Base-by-base conservation (phyloP, 2,329 filamentous ascomycete species). In the Cladophialophora yegresii region DNA sequence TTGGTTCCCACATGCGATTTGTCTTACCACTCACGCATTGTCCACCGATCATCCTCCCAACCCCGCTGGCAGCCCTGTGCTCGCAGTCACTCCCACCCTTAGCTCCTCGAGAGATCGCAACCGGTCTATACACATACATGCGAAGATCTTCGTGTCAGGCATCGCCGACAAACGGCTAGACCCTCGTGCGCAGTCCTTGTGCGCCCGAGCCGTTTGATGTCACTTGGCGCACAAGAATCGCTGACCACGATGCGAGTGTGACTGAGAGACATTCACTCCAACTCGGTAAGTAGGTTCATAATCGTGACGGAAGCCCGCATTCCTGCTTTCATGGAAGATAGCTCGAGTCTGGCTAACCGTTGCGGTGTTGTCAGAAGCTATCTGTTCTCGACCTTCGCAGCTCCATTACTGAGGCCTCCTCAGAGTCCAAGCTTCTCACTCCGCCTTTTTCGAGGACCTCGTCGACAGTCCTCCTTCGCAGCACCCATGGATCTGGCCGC, bases 401-500 rank as follows among this genome's bases (percentile, higher is more conserved):
- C 57, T 59, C 22, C 30, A 16, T 49, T 51, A 36, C 8, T 47
- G 28, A 20, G 6, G 45, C 13, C 53, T 13, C 5, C 26, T 30
- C 55, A 30, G 22, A 22, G 28, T 13, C 5, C 12, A 60, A 20
- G 12, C 26, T 10, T 54, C 58, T 30, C 36, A 49, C n/a, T 51
- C 13, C 33, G 20, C 33, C 47, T 33, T 28, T 10, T 4, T 8
- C 5, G 30, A 16, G 45, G n/a, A 23, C 16, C 56, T 16, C 45
- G 53, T 5, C 49, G 9, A 20, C 49, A 49, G 26, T 40, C 23
- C 33, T 20, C 22, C 30, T 49, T 10, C 20, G 16, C 62, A 36
- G 58, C 65, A 40, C 60, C 66, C 47, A 80, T 80, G 78, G 77
- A 80, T 71, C 75, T 77, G 40, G 75, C 75, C 33, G 76, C 67